phyloP scores from a whole-genome alignment of 1,139 yeast genomes.

The Suhomyces kunorum region DNA sequence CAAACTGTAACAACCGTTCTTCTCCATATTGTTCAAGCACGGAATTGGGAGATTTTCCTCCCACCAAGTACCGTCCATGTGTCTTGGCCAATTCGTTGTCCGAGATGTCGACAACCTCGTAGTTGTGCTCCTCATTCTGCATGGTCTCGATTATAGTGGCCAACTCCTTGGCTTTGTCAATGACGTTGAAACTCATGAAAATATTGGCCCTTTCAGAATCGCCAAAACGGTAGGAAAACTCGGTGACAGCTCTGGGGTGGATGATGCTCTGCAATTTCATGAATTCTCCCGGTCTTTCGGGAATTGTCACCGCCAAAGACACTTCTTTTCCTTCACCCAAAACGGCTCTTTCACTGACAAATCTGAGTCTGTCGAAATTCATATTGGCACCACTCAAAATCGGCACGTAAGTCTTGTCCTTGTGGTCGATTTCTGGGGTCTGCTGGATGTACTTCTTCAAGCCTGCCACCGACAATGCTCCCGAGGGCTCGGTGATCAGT shows the following conservation, averaged over 20 bases:
- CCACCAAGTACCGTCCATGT: conserved; percentile 94
- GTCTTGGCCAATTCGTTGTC: conserved; percentile 93
- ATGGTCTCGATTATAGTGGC: conserved; percentile 40
- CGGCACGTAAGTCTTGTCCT: conserved; percentile 75
- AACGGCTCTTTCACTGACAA: conserved; percentile 97
- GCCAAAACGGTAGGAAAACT: conserved; percentile 81
- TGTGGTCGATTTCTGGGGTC: conserved; percentile 71
- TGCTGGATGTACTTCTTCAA: conserved; percentile 73
- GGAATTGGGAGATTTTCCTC: conserved; percentile 68
- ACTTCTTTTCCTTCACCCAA: conserved; percentile 98
- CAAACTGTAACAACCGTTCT: conserved; percentile 81
- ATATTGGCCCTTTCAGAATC: conserved; percentile 66
- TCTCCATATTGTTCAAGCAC: conserved; percentile 47
- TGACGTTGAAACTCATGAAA: conserved; percentile 83
- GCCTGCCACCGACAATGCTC: conserved; percentile 96
- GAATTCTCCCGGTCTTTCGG: conserved; percentile 91
- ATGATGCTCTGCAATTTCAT: conserved; percentile 70
- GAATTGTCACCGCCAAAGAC: conserved; percentile 84
- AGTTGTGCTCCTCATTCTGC: conserved; percentile 43
- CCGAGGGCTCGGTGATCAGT: conserved; percentile 93
- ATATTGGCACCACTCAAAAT: conserved; percentile 94
- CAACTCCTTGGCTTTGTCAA: conserved; percentile 62
- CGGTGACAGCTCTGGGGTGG: conserved; percentile 88
- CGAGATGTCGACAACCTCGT: conserved; percentile 79
- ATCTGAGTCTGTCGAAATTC: conserved; percentile 94